phyloP scores from a whole-genome alignment of 2,329 filamentous ascomycete species.

The Diaporthe sp. region DNA sequence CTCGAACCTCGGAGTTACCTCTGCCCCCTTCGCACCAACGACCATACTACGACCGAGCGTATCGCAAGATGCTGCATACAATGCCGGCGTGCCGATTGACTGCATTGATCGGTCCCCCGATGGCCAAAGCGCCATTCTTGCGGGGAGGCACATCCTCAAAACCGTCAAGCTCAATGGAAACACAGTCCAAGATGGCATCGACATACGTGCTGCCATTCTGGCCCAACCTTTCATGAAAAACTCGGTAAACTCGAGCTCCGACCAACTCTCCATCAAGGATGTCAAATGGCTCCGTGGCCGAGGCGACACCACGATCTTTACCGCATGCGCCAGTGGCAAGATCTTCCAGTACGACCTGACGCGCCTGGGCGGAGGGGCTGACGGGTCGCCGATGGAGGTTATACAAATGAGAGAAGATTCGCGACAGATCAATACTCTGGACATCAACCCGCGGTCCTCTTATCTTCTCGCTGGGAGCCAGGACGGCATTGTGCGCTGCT shows the following conservation, averaged over 20 bases:
- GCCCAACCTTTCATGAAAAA: constrained; percentile 61
- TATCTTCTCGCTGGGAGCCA: constrained; percentile 74
- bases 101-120: constrained; percentile 72
- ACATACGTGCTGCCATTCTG: constrained; percentile 69
- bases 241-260: constrained; percentile 55
- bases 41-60: constrained; percentile 64
- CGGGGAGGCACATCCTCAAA: constrained; percentile 72
- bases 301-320: constrained; percentile 68
- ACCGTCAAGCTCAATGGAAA: constrained; percentile 69
- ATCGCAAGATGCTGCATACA: constrained; percentile 69
- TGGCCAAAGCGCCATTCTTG: constrained; percentile 68
- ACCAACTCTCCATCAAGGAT: constrained; percentile 75
- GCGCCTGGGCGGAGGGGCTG: constrained; percentile 59
- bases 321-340: constrained; percentile 74
- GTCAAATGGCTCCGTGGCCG: constrained; percentile 68
- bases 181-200: constrained; percentile 67
- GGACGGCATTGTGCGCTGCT: constrained; percentile 73
- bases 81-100: constrained; percentile 65
- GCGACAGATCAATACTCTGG: constrained; percentile 74
- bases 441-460: constrained; percentile 70
- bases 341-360: constrained; percentile 75
- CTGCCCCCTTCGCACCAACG: constrained; percentile 55
- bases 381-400: constrained; percentile 63
- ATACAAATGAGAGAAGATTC: constrained; percentile 73
- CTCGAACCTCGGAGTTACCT: constrained; percentile 54